Conservation (phyloP, 129 eudicot species). For the Lactuca saligna region DNA sequence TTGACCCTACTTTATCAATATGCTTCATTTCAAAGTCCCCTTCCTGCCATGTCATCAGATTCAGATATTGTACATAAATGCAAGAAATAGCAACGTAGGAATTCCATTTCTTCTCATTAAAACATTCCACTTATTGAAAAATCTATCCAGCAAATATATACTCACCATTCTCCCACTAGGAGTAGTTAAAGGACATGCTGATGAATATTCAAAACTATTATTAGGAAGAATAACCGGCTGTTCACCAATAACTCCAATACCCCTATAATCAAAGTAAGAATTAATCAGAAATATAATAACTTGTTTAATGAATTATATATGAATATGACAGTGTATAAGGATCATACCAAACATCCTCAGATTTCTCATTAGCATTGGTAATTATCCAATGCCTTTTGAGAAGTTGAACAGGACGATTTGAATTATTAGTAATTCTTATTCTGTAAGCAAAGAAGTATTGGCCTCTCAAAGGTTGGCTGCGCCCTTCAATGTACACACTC, state of each 20-base stretch:
- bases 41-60: constrained; percentile 50
- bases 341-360: constrained; percentile 86
- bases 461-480: constrained; percentile 84
- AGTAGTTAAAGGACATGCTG: constrained; percentile 92
- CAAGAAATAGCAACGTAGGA: background rate
- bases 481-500: constrained; percentile 84
- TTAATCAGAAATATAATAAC: constrained; percentile 5
- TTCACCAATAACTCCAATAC: constrained; percentile 94
- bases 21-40: constrained; percentile 95
- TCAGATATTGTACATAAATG: background rate
- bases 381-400: constrained; percentile 95
- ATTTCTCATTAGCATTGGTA: constrained; percentile 88
- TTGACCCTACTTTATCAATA: constrained; percentile 65
- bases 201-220: constrained; percentile 87
- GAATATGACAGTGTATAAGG: background rate
- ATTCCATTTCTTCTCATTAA: no score
- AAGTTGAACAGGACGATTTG: constrained; percentile 85
- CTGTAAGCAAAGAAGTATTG: constrained; percentile 86
- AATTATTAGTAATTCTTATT: constrained; percentile 92
- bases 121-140: no score
- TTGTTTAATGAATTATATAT: background rate
- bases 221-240: constrained; percentile 97
- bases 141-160: background rate
- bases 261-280: constrained; percentile 49
- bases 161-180: constrained; percentile 95